These are phyloP conservation scores for Aspergillus sojae DNA, from an alignment of 2,329 filamentous ascomycete genomes.

Conservation along the genomic window DNA sequence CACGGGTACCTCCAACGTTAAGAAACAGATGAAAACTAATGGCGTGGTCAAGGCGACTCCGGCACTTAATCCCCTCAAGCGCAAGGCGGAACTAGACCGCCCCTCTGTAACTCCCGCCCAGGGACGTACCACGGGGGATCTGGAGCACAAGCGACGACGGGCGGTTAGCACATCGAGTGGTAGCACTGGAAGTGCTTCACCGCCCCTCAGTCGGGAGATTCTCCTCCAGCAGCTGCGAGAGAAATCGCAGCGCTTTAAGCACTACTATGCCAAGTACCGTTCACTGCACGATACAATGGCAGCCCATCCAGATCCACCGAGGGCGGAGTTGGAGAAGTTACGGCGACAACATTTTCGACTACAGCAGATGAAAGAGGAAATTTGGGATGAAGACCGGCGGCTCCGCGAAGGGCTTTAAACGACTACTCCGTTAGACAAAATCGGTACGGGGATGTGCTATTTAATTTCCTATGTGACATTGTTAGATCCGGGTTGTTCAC, in stretches of 20 bases:
- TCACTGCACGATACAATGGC: conserved; percentile 54
- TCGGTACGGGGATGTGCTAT: neutral
- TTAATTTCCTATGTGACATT: conserved; percentile 9
- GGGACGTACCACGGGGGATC: conserved; percentile 38
- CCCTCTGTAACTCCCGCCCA: conserved; percentile 22
- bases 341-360: conserved; percentile 57
- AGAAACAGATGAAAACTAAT: conserved; percentile 31
- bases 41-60: conserved; percentile 30
- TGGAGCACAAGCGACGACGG: conserved; percentile 46
- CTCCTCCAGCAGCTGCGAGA: conserved; percentile 42
- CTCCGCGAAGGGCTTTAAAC: conserved; percentile 31
- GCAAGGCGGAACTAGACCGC: conserved; percentile 43
- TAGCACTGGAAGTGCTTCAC: conserved; percentile 46
- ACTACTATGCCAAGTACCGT: conserved; percentile 61
- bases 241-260: conserved; percentile 55
- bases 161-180: conserved; percentile 43
- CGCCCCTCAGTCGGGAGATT: conserved; percentile 40
- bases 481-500: conserved; percentile 10
- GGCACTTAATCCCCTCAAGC: conserved; percentile 40
- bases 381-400: conserved; percentile 50
- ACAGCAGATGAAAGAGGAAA: conserved; percentile 61
- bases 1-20: conserved; percentile 20
- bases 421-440: conserved; percentile 1
- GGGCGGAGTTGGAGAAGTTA: conserved; percentile 55
- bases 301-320: conserved; percentile 45